Conservation (phyloP, 495 filamentous ascomycete genomes). For the Hyaloscypha hepaticicola region DNA sequence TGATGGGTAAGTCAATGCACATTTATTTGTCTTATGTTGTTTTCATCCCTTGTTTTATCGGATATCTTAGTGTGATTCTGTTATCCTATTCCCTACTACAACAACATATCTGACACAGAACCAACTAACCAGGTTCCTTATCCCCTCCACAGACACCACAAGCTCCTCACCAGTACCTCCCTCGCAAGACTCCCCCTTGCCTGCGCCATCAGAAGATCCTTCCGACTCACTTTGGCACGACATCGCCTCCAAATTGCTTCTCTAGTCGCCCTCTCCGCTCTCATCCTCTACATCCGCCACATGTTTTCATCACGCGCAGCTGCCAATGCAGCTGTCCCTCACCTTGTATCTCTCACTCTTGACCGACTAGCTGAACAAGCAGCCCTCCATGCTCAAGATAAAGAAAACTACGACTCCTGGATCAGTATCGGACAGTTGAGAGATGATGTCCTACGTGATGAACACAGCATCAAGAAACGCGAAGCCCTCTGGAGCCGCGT, state of each 20-base stretch:
- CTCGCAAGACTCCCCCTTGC: slow-evolving; percentile 83
- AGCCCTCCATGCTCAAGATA: slow-evolving; percentile 66
- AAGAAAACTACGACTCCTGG: slow-evolving; percentile 64
- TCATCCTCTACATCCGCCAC: slow-evolving; percentile 55
- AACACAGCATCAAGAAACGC: slow-evolving; percentile 71
- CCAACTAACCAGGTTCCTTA: slow-evolving; percentile 76
- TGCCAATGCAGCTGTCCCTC: slow-evolving; percentile 69
- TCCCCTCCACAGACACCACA: slow-evolving; percentile 67
- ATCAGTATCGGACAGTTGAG: slow-evolving; percentile 84
- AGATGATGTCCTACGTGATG: slow-evolving; percentile 83
- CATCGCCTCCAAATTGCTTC: slow-evolving; percentile 87
- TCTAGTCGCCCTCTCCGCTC: slow-evolving; percentile 56
- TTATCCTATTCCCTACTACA: slow-evolving; percentile 12
- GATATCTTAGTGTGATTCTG: slow-evolving; percentile 13
- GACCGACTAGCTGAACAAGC: slow-evolving; percentile 82
- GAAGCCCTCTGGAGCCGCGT: slow-evolving; percentile 82
- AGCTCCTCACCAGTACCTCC: slow-evolving; percentile 67
- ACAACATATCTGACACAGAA: slow-evolving; percentile 28
- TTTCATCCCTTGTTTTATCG: neutral
- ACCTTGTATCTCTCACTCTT: slow-evolving; percentile 75
- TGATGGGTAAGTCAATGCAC: slow-evolving; percentile 66
- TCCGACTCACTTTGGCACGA: slow-evolving; percentile 88
- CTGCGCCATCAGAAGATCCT: slow-evolving; percentile 85
- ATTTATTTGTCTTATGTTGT: slow-evolving; percentile 32
- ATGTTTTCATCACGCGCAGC: slow-evolving; percentile 55